Conservation (phyloP, 1,139 yeast species). For the Kazachstania sp. region DNA sequence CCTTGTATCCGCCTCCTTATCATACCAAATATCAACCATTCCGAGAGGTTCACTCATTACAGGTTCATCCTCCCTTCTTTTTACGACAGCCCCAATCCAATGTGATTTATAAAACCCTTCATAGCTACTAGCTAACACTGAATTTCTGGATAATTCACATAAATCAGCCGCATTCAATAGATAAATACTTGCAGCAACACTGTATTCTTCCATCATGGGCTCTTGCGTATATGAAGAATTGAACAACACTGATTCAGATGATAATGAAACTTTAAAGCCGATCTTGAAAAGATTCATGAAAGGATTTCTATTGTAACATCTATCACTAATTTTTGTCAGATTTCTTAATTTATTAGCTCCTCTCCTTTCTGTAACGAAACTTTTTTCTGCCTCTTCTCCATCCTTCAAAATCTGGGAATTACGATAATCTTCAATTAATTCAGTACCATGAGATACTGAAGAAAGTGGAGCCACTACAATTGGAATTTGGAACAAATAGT, state of each 20-base stretch:
- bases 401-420: not conserved
- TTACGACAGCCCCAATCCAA: constrained; percentile 60
- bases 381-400: not conserved
- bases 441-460: constrained; percentile 15
- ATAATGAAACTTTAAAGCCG: constrained; percentile 56
- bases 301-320: constrained; percentile 38
- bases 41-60: constrained; percentile 19
- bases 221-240: constrained; percentile 52
- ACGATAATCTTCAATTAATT: constrained; percentile 3
- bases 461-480: constrained; percentile 25
- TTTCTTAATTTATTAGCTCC: constrained; percentile 13
- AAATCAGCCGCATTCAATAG: constrained; percentile 57
- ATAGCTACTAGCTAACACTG: constrained; percentile 69
- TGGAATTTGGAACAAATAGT: constrained; percentile 26
- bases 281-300: constrained; percentile 51
- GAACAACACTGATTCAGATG: constrained; percentile 47
- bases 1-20: constrained; percentile 23
- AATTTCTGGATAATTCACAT: constrained; percentile 45
- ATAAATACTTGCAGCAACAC: constrained; percentile 67
- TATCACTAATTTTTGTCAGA: constrained; percentile 15
- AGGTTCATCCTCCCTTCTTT: constrained; percentile 5
- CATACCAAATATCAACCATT: constrained; percentile 24
- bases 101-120: constrained; percentile 76
- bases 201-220: constrained; percentile 62
- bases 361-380: constrained; percentile 2